These are phyloP conservation scores for Capsicum pubescens DNA, from an alignment of 257 asterid species.

Conservation along the genomic window DNA sequence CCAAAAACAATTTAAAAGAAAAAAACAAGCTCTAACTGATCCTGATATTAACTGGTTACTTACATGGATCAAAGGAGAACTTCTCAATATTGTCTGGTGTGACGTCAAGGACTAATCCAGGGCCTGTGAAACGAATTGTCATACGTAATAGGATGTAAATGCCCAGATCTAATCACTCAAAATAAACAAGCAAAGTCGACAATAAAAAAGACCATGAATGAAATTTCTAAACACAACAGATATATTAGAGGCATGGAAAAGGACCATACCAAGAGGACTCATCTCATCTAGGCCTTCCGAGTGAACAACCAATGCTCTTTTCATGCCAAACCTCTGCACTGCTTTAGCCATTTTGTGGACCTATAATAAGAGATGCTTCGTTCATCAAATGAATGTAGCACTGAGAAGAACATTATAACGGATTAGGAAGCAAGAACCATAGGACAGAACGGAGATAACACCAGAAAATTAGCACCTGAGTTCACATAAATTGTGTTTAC, in stretches of 20 bases:
- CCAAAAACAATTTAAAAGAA: neutral
- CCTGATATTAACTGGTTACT: conserved; percentile 32
- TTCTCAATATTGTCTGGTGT: conserved; percentile 62
- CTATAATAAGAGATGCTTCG: too few relatives aligned
- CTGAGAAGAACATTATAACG: too few relatives aligned
- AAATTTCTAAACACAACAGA: neutral
- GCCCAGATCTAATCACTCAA: neutral
- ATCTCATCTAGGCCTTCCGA: conserved; percentile 85
- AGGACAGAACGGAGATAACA: too few relatives aligned
- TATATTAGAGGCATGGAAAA: neutral
- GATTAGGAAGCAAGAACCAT: too few relatives aligned
- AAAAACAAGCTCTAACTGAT: neutral
- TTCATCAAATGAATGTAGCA: too few relatives aligned
- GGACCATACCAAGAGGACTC: conserved; percentile 84
- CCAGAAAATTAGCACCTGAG: conserved; percentile 5
- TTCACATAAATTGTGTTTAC: neutral
- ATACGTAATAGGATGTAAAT: conserved; percentile 9
- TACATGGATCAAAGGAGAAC: conserved; percentile 75
- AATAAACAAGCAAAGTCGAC: too few relatives aligned
- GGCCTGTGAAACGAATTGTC: conserved; percentile 53
- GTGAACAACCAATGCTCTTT: conserved; percentile 79
- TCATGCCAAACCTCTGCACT: conserved; percentile 77
- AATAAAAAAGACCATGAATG: neutral
- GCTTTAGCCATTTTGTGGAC: conserved; percentile 81
- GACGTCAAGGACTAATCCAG: conserved; percentile 73